phyloP scores from a whole-genome alignment of 148 eudicot genomes.

The Fagopyrum tataricum region DNA sequence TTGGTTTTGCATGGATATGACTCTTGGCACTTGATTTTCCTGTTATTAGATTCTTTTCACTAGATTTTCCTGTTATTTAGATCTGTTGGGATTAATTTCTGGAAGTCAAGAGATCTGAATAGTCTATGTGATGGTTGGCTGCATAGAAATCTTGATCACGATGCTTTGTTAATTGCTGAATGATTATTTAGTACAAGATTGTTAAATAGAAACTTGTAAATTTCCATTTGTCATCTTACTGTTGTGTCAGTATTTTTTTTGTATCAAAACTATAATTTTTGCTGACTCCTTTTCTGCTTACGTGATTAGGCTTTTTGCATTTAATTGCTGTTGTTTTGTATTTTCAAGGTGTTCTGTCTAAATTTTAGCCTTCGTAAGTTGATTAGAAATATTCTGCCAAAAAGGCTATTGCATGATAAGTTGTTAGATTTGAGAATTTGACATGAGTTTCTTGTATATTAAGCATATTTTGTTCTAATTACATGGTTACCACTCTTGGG shows the following conservation, averaged over 20 bases:
- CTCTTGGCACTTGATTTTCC: neutral
- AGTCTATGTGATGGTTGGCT: neutral
- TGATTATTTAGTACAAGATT: neutral
- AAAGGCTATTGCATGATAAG: neutral
- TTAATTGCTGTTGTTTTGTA: neutral
- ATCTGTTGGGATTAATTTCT: neutral
- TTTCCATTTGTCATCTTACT: neutral
- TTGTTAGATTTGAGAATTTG: neutral
- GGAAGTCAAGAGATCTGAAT: neutral
- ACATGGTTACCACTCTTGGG: neutral
- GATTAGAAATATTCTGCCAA: no score
- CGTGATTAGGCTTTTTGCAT: neutral
- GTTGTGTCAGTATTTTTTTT: neutral
- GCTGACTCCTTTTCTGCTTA: neutral
- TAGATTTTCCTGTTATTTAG: neutral
- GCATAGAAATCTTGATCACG: neutral
- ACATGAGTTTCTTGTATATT: neutral
- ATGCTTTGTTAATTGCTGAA: neutral
- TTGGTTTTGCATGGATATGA: neutral
- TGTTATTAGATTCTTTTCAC: neutral
- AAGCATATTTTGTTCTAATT: neutral
- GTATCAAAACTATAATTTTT: neutral
- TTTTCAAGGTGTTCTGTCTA: neutral
- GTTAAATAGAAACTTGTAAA: neutral
- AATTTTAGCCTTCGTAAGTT: no score